Base-by-base conservation (phyloP, 2,329 filamentous ascomycete genomes). In the Gaeumannomyces sp. region DNA sequence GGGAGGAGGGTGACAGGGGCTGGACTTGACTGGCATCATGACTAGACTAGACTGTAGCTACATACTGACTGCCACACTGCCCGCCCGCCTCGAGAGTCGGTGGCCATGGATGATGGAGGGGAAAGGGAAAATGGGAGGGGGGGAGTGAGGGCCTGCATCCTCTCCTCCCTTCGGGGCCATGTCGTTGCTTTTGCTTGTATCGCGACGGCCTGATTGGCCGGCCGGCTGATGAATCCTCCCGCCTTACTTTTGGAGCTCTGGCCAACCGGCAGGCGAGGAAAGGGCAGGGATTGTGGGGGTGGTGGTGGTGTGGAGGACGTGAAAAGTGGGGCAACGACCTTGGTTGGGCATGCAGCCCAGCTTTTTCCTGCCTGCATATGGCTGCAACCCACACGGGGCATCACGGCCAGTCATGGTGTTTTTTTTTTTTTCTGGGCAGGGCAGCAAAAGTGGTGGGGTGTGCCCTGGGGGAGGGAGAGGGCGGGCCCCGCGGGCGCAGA, bases 241-340 rank as follows among this genome's bases (percentile, higher is more conserved):
- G 57, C 57, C 57, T 59, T 59, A 59, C 57, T 59, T 59, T 59
- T 59, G 25, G 57, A 16, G 13, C 25, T 59, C 57, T 59, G 57
- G 19, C 57, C 57, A 59, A 31, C 28, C 57, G 28, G 45, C 45
- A 53, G 22, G 5, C 19, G 4, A 53, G 45, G 22, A 53, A 53
- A 6, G 13, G 35, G 2, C 45, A 53, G 45, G 13, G 22, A 10
- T 38, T 38, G 35, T 53, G 45, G 45, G 45, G 45, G 3, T 45
- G 56, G n/a, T n/a, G n/a, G n/a, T n/a, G n/a, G n/a, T n/a, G n/a
- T n/a, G n/a, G n/a, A n/a, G n/a, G 56, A 27, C n/a, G 27, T 27
- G 13, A 59, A 59, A 59, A 59, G 57, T 11, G 57, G 57, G 10
- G 45, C 5, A 5, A n/a, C n/a, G 22, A 0, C 16, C 16, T 11